Percentiles rank a stretch among this genome's conserved stretches.
These are phyloP conservation scores for Colletotrichum plurivorum DNA, from an alignment of 2,329 filamentous ascomycete species.

Conservation along the genomic window DNA sequence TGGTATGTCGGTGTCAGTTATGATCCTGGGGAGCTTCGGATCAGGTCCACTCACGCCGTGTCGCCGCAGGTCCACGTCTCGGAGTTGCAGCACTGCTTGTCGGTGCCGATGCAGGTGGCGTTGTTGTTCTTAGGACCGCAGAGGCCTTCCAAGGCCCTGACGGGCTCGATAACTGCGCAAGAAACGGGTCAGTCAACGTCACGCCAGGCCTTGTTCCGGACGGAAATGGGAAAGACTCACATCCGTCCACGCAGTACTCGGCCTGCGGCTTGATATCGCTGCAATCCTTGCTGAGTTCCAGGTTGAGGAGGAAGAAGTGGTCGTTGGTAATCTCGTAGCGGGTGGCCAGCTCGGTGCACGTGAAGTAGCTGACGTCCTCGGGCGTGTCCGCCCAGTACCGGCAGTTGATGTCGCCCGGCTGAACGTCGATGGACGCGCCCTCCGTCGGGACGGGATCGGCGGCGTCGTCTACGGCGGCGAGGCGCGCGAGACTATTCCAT, in stretches of 20 bases:
- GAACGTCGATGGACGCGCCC: neutral
- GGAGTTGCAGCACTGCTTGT: constrained; percentile 50
- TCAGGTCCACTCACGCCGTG: neutral
- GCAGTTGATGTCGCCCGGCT: constrained; percentile 44
- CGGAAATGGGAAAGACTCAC: constrained; percentile 42
- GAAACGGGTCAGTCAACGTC: too few species aligned
- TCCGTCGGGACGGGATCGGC: neutral
- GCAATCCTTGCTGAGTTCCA: constrained; percentile 46
- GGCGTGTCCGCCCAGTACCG: constrained; percentile 38
- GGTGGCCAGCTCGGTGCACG: constrained; percentile 43
- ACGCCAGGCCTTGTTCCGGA: too few species aligned
- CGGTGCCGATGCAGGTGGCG: constrained; percentile 50
- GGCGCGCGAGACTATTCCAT: constrained; percentile 6
- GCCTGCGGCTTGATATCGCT: constrained; percentile 46
- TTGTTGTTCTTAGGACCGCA: constrained; percentile 50
- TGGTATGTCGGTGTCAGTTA: too few species aligned
- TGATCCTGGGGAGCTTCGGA: too few species aligned
- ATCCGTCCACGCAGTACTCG: constrained; percentile 48
- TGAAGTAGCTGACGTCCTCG: constrained; percentile 45
- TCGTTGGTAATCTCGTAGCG: constrained; percentile 43
- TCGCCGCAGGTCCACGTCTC: constrained; percentile 45
- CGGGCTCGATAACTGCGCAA: constrained; percentile 43
- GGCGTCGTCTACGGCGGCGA: neutral
- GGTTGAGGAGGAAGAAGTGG: constrained; percentile 48
- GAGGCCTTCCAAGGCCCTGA: constrained; percentile 45